These are phyloP conservation scores for Boletellus deceptivus DNA, from an alignment of 1,284 basidiomycete genomes.

Conservation along the genomic window DNA sequence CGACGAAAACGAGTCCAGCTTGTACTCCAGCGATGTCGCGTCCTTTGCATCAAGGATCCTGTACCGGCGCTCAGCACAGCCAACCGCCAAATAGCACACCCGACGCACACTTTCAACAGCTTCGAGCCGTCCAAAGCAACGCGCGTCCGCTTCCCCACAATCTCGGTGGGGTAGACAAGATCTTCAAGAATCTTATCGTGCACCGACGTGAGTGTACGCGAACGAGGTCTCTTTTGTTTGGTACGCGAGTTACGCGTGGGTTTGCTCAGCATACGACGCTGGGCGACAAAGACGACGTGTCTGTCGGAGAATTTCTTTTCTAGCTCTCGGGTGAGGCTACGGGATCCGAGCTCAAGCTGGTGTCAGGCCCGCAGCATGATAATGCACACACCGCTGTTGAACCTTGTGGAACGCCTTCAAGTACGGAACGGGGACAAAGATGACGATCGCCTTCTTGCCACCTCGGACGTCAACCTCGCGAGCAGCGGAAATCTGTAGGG, in stretches of 20 bases:
- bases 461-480: slow-evolving; percentile 99
- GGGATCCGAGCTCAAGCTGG: slow-evolving; percentile 6
- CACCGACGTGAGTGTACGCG: slow-evolving; percentile 95
- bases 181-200: slow-evolving; percentile 99
- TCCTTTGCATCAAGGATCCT: slow-evolving; percentile 99
- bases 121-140: slow-evolving; percentile 89
- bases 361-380: background rate
- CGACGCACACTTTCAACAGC: slow-evolving; percentile 89
- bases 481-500: slow-evolving; percentile 96
- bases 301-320: slow-evolving; percentile 99
- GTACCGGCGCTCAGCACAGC: slow-evolving; percentile 22
- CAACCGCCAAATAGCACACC: slow-evolving; percentile 9
- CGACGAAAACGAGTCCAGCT: slow-evolving; percentile 94
- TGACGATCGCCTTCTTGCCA: slow-evolving; percentile 98
- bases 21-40: slow-evolving; percentile 98
- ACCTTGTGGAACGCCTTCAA: slow-evolving; percentile 99
- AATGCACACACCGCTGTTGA: slow-evolving; percentile 82
- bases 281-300: slow-evolving; percentile 98
- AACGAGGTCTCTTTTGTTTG: slow-evolving; percentile 95
- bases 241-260: slow-evolving; percentile 91
- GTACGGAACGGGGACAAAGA: slow-evolving; percentile 98
- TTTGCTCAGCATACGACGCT: slow-evolving; percentile 98
- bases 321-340: slow-evolving; percentile 94
- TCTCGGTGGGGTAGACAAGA: slow-evolving; percentile 98
- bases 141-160: slow-evolving; percentile 97